These are phyloP conservation scores for Puccinellia tenuiflora DNA, from an alignment of 176 grass and related monocot species.

Conservation along the genomic window DNA sequence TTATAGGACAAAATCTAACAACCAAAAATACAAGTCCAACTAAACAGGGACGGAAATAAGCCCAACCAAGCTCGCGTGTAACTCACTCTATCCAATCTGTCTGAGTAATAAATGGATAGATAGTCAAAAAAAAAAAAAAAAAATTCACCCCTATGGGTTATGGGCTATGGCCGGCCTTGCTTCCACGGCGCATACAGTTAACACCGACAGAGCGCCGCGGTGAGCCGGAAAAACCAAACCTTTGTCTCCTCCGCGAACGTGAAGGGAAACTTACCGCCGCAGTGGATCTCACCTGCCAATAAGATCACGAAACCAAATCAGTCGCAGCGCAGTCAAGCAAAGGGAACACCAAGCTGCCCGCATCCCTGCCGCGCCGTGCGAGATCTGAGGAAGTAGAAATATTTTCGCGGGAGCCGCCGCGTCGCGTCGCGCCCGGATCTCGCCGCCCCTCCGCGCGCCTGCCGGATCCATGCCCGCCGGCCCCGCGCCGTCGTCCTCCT, in stretches of 20 bases:
- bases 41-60: no score
- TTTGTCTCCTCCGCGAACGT: not conserved
- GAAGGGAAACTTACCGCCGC: not conserved
- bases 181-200: not conserved
- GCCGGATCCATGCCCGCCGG: not conserved
- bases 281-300: not conserved
- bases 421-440: constrained; percentile 24
- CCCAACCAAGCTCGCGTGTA: no score
- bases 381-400: constrained; percentile 30
- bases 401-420: not conserved
- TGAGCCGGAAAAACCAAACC: not conserved
- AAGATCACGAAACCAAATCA: not conserved
- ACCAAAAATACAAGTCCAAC: no score
- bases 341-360: not conserved
- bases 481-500: not conserved
- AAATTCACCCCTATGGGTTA: no score
- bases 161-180: not conserved
- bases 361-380: constrained; percentile 14
- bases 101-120: no score
- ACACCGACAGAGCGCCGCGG: not conserved
- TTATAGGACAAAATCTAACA: no score
- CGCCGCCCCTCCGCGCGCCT: not conserved
- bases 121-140: no score
- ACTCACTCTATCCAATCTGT: no score
- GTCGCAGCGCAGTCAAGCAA: constrained; percentile 48